Percentiles rank a stretch among this genome's conserved stretches.
Evolutionary conservation across 176 grass and related monocot species (phyloP).

Genomic region (Phoenix roebelenii): DNA sequence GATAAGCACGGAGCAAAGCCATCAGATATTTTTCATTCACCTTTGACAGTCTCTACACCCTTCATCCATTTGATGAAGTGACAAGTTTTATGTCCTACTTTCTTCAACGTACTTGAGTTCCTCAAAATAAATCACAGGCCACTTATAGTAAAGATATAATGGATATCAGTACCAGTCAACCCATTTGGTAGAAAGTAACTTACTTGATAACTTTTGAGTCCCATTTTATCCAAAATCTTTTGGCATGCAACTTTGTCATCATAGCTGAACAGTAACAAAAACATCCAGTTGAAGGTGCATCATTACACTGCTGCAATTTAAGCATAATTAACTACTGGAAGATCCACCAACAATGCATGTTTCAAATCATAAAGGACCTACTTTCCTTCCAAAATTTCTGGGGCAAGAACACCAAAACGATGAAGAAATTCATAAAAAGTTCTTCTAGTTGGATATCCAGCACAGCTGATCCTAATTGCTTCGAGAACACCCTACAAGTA

Average conservation of each 20-base stretch:
- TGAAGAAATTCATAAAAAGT: constrained; percentile 85
- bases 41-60: no score
- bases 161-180: no score
- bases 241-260: constrained; percentile 18
- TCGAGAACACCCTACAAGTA: constrained; percentile 83
- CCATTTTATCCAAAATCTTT: constrained; percentile 21
- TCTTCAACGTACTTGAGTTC: no score
- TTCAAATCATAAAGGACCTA: constrained; percentile 29
- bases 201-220: constrained; percentile 17
- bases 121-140: no score
- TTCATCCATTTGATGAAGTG: no score
- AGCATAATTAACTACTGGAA: not conserved
- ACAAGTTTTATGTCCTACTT: no score
- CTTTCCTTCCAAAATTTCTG: constrained; percentile 82
- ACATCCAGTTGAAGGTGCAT: not conserved
- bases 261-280: constrained; percentile 8
- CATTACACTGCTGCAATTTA: not conserved
- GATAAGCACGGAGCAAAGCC: no score
- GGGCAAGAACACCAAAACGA: constrained; percentile 86
- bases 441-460: constrained; percentile 97
- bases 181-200: not conserved
- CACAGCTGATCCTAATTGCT: constrained; percentile 97
- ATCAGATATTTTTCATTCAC: no score
- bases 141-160: no score
- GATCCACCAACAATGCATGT: not conserved